Conservation (phyloP, 768 basidiomycete species). For the Clitopilus passeckerianus region DNA sequence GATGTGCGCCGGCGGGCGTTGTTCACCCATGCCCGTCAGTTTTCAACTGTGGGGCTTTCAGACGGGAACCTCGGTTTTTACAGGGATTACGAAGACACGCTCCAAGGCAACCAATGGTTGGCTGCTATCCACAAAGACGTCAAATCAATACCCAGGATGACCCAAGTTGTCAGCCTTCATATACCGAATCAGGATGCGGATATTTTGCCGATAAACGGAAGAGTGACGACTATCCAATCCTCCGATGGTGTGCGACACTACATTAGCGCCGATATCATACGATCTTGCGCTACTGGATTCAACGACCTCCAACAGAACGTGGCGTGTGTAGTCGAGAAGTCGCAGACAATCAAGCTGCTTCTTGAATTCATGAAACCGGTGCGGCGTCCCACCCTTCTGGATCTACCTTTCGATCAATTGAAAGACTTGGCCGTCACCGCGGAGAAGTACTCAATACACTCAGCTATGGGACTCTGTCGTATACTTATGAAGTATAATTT, state of each 20-base stretch:
- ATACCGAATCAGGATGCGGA: no score
- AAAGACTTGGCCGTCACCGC: conserved; percentile 20
- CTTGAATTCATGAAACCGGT: conserved; percentile 21
- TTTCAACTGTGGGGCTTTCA: background rate
- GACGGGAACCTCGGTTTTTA: background rate
- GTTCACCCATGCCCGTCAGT: background rate
- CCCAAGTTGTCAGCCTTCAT: no score
- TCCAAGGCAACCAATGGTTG: no score
- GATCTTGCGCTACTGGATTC: background rate
- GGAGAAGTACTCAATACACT: conserved; percentile 25
- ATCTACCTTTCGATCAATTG: conserved; percentile 10
- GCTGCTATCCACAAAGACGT: no score
- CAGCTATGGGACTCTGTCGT: conserved; percentile 18
- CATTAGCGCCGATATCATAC: no score
- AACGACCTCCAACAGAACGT: conserved; percentile 10
- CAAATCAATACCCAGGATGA: no score
- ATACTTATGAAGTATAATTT: background rate
- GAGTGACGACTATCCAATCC: no score
- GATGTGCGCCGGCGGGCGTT: background rate
- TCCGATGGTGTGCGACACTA: no score
- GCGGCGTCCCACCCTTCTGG: conserved; percentile 16
- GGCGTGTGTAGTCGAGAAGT: conserved; percentile 15
- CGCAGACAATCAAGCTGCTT: conserved; percentile 17
- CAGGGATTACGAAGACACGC: background rate
- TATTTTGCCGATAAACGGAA: no score